A percentile compares a stretch with the other conserved stretches of the same genome.
Evolutionary conservation across 108 stramenopile species (phyloP).

Genomic region (Asterionellopsis glacialis): DNA sequence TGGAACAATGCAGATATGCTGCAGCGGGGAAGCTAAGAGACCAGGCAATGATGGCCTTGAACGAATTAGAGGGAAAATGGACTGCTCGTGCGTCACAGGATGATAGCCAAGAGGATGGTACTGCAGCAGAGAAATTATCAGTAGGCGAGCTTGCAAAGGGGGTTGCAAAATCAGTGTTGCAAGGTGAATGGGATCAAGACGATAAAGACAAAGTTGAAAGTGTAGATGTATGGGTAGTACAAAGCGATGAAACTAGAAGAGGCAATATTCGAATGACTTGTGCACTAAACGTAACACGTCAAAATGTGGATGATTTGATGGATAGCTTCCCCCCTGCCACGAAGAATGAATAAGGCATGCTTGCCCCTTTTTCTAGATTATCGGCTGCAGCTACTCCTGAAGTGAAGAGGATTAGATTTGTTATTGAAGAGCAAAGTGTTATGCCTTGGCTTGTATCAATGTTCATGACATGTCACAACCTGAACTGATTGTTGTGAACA

Average conservation of each 20-base stretch:
- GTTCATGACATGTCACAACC: too few relatives aligned
- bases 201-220: constrained; percentile 1
- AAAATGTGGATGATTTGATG: too few relatives aligned
- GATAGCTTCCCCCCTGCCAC: too few relatives aligned
- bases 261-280: constrained; percentile 22
- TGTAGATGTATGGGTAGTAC: constrained; percentile 32
- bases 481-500: too few relatives aligned
- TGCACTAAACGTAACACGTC: too few relatives aligned
- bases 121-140: neutral
- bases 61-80: constrained; percentile 7
- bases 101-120: neutral
- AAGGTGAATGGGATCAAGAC: constrained; percentile 5
- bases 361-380: too few relatives aligned
- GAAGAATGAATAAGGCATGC: too few relatives aligned
- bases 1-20: constrained; percentile 51
- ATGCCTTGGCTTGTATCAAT: too few relatives aligned
- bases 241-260: constrained; percentile 13
- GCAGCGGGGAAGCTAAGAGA: constrained; percentile 18
- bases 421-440: too few relatives aligned
- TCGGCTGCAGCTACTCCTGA: too few relatives aligned
- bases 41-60: neutral
- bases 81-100: neutral
- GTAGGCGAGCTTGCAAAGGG: neutral
- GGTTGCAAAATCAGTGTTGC: neutral
- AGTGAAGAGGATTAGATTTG: too few relatives aligned